These are phyloP conservation scores for Oligophagozyma castellii DNA, from an alignment of 1,139 yeast genomes.

Conservation along the genomic window DNA sequence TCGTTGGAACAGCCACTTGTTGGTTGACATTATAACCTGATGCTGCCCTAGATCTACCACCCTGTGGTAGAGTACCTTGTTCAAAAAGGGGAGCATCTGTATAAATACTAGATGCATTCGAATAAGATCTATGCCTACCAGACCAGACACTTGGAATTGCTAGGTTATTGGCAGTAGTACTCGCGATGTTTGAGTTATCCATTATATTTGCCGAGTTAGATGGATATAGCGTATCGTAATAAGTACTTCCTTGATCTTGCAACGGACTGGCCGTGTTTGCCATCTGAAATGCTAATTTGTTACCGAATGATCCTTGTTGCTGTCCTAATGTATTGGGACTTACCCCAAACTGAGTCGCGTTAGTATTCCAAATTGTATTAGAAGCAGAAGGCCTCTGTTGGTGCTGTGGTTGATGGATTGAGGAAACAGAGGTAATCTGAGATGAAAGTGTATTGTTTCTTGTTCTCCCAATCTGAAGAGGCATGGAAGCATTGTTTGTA, in stretches of 20 bases:
- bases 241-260: constrained; percentile 11
- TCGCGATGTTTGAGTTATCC: constrained; percentile 4
- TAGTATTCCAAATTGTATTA: constrained; percentile 18
- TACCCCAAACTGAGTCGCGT: no score
- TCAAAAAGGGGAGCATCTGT: constrained; percentile 17
- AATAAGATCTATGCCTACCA: constrained; percentile 17
- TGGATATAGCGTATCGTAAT: constrained; percentile 7
- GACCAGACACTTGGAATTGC: constrained; percentile 9
- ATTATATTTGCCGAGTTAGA: constrained; percentile 2
- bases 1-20: constrained; percentile 11
- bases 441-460: constrained; percentile 24
- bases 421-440: constrained; percentile 22
- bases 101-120: constrained; percentile 21
- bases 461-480: constrained; percentile 17
- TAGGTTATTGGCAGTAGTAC: constrained; percentile 7
- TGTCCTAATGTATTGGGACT: constrained; percentile 5
- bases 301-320: constrained; percentile 5
- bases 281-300: constrained; percentile 5
- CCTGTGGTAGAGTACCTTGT: constrained; percentile 3
- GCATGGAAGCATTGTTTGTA: constrained; percentile 4
- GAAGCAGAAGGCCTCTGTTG: constrained; percentile 2
- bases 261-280: constrained; percentile 10
- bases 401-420: constrained; percentile 4
- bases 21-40: constrained; percentile 25
- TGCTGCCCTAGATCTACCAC: constrained; percentile 28